Conservation (phyloP, 768 basidiomycete genomes). For the Russula olivacea region DNA sequence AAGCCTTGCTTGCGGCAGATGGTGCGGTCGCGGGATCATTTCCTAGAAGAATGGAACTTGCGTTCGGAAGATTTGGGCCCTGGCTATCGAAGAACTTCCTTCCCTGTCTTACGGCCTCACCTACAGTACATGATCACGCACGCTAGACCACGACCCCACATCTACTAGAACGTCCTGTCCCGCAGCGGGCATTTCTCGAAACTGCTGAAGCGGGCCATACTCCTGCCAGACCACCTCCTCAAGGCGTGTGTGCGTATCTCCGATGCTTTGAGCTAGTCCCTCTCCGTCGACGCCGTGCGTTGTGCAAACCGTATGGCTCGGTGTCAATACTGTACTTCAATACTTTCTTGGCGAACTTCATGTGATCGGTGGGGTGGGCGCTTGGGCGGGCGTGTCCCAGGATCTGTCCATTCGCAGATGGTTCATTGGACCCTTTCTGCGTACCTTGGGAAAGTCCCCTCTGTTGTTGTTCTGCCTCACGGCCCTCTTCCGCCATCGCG, state of each 20-base stretch:
- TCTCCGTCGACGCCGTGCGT: constrained; percentile 40
- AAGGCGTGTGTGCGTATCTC: constrained; percentile 36
- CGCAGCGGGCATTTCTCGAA: constrained; percentile 42
- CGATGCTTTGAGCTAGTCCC: constrained; percentile 34
- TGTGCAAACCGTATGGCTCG: constrained; percentile 30
- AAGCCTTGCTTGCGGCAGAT: background rate
- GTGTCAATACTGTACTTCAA: background rate
- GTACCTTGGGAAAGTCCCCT: background rate
- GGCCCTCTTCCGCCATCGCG: background rate
- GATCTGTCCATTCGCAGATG: constrained; percentile 48
- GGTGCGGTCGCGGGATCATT: constrained; percentile 1
- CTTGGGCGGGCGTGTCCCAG: constrained; percentile 43
- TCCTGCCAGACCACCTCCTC: constrained; percentile 44
- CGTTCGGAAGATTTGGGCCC: background rate
- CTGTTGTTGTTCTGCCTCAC: background rate
- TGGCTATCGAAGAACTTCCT: background rate
- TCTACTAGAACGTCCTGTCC: background rate
- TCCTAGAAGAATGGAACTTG: background rate
- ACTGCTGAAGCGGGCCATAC: constrained; percentile 35
- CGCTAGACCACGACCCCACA: background rate
- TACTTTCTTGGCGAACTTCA: constrained; percentile 26
- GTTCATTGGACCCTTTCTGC: constrained; percentile 41
- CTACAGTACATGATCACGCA: background rate
- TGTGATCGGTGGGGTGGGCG: constrained; percentile 41
- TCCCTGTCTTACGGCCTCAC: background rate